Base-by-base conservation (phyloP, 2,329 filamentous ascomycete species). In the Teratosphaeria viscida region DNA sequence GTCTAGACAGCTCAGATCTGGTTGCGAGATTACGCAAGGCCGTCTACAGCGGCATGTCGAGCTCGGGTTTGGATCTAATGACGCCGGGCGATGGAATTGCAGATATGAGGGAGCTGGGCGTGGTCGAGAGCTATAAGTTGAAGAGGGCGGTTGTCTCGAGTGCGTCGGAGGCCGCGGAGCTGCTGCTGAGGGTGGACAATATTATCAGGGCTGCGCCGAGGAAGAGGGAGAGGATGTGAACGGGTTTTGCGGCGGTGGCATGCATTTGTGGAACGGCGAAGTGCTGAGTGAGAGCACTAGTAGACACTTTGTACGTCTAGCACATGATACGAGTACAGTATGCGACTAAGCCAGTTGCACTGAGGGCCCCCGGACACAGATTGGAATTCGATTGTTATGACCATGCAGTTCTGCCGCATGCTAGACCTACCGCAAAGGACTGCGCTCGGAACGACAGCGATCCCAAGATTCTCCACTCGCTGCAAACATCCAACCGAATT, bases 111-210 rank as follows among this genome's bases (percentile, higher is more conserved):
- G 90, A 99, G 69, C 74, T 95, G 55, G 94, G 94, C 53, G 92
- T 99, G 32, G 88, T 99, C 66, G 94, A 99, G 79, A 95, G 90
- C 75, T 97, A 96, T 82, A 99, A 99, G 82, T 79, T 99, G 73
- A 99, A 99, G 84, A 88, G 85, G 73, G 94, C 94, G n/a, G 94
- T 99, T 58, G 94, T 99, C 57, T 95, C 89, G 57, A 96, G 91
- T 62, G 94, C 94, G 26, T 95, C 90, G 60, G 94, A 99, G 78
- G 94, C 94, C 63, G 92, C 94, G 65, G 94, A 99, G 89, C 81
- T 97, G 65, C 82, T 99, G 64, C 81, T 99, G 65, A 85, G 94
- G 72, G 94, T 99, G 57, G 94, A 99, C 78, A 94, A 97, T 76
- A 99, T 99, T 74, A 97, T 99, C 74, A 87, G 92, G 63, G 89